Base-by-base conservation (phyloP, 2,329 filamentous ascomycete genomes). In the Xylariaceae sp. region DNA sequence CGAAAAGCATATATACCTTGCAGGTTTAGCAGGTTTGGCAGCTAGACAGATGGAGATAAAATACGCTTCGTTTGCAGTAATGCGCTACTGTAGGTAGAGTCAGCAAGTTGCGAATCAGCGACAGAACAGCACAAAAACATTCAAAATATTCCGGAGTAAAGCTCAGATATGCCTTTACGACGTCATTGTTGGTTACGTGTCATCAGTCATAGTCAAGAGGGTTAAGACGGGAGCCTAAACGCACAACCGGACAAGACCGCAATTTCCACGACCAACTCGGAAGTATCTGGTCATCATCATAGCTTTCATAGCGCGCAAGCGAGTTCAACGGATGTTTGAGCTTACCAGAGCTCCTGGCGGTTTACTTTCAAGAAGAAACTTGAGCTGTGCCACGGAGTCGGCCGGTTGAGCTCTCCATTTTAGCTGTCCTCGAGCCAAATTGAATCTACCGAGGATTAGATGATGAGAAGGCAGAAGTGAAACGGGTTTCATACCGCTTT, bases 381-480 rank as follows among this genome's bases (percentile, higher is more conserved):
- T 80, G 59, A 42, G 82, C 79, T 3, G 87, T 90, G 0, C 87
- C 87, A 61, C 86, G 90, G 11, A 79, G 79, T 61, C 75, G 81
- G 5, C 82, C 79, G 14, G 60, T 63, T 6, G 49, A 18, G 49
- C 73, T 80, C 63, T 90, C 85, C 83, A 92, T 91, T 72, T 91
- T 94, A 12, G 89, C 89, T 3, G 88, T 91, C 58, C 87, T 76
- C 3, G 89, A 83, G 12, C 89, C 89, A 62, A 94, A 94, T 68
- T 94, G 89, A 50, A 91, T 90, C 83, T 86, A 18, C 33, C 9
- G 17, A 48, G 59, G 18, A 60, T 62, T 55, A 56, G 53, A 51
- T 33, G 52, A 55, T 39, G 17, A 11, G 9, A 17, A 22, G 9
- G n/a, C 6, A 2, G 7, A 31, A 12, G 12, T 9, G 18, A 3